Percentiles rank a stretch among this genome's conserved stretches.
These are phyloP conservation scores for Boletus tylopilopsis DNA, from an alignment of 768 basidiomycete species.

Conservation along the genomic window DNA sequence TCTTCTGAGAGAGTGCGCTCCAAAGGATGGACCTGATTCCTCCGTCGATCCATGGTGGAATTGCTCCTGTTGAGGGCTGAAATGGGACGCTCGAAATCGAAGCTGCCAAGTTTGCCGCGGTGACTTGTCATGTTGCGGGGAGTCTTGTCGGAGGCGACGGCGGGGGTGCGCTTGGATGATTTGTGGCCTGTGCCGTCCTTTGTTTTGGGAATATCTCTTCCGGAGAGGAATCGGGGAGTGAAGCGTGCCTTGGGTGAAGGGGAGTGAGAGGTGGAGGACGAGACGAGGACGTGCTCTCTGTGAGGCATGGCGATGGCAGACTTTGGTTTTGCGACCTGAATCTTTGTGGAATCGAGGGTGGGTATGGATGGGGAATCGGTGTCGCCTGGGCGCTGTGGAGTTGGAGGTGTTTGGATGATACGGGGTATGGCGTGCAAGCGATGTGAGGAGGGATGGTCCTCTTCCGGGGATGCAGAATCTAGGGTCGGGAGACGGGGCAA, in stretches of 20 bases:
- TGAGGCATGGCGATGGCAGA: slow-evolving; percentile 15
- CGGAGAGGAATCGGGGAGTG: slow-evolving; percentile 28
- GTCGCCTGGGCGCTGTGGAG: slow-evolving; percentile 28
- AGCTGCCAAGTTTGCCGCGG: slow-evolving; percentile 63
- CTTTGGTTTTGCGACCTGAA: slow-evolving; percentile 8
- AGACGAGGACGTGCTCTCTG: slow-evolving; percentile 28
- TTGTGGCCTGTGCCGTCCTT: slow-evolving; percentile 23
- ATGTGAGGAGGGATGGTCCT: slow-evolving; percentile 25
- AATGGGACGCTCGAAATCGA: slow-evolving; percentile 72
- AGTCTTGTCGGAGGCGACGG: slow-evolving; percentile 10
- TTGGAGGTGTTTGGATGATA: slow-evolving; percentile 37
- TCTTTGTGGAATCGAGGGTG: slow-evolving; percentile 12
- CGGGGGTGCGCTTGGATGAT: slow-evolving; percentile 20
- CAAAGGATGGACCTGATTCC: slow-evolving; percentile 11
- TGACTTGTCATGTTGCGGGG: slow-evolving; percentile 34
- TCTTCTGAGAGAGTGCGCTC: slow-evolving; percentile 29
- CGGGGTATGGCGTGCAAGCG: slow-evolving; percentile 25
- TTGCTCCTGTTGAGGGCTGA: slow-evolving; percentile 30
- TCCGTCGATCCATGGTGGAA: slow-evolving; percentile 25
- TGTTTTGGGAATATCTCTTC: slow-evolving; percentile 23
- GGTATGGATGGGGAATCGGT: slow-evolving; percentile 8
- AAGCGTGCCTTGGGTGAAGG: slow-evolving; percentile 24
- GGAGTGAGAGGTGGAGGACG: slow-evolving; percentile 21
- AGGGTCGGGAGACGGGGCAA: slow-evolving; percentile 23
- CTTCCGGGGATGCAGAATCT: slow-evolving; percentile 25